Percentiles rank a stretch among this genome's conserved stretches.
phyloP scores from a whole-genome alignment of 176 grass and related monocot species.

The Miscanthus lutarioriparius region DNA sequence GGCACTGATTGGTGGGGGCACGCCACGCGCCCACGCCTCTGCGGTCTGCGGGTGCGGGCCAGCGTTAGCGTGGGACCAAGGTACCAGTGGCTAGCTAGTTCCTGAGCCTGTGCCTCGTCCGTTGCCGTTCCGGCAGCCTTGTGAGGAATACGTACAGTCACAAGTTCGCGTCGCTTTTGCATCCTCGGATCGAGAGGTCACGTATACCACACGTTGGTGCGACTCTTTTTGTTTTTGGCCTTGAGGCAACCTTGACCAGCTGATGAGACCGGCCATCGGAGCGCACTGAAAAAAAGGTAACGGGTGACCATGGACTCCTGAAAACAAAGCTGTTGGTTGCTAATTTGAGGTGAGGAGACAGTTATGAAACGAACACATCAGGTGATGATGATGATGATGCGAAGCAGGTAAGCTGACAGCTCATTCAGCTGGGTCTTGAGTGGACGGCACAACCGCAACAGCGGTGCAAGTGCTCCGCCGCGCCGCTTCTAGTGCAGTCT shows the following conservation, averaged over 20 bases:
- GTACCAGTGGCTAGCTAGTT: neutral
- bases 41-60: neutral
- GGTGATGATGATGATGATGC: neutral
- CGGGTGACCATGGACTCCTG: neutral
- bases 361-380: slow-evolving; percentile 7
- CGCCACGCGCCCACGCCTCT: neutral
- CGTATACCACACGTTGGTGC: neutral
- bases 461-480: neutral
- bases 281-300: neutral
- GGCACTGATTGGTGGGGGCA: neutral
- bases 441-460: slow-evolving; percentile 17
- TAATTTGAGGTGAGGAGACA: neutral
- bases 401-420: neutral
- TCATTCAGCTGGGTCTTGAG: slow-evolving; percentile 23
- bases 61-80: neutral
- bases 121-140: no score
- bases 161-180: neutral
- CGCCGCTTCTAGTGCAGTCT: neutral
- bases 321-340: neutral
- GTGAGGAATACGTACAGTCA: neutral
- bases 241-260: neutral
- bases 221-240: no score
- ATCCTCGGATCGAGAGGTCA: neutral
- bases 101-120: no score
- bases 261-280: neutral